Base-by-base conservation (phyloP, 345 rosid genomes). In the Lepidium sativum region DNA sequence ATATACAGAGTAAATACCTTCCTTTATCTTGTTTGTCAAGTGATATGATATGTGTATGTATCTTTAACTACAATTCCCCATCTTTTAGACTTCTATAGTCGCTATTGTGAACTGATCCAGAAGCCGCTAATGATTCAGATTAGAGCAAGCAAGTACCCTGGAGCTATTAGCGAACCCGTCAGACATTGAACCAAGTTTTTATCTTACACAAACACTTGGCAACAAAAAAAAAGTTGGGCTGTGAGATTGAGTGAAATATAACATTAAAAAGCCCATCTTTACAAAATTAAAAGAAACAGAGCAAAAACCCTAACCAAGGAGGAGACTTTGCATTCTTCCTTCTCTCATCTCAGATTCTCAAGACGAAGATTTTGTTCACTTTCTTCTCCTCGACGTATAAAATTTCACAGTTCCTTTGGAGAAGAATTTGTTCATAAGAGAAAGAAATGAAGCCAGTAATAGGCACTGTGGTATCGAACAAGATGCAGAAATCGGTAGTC, bases 401-500 rank as follows among this genome's bases (percentile, higher is more conserved):
- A 31, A 32, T 4, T 53, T 33, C 14, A 44, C 1, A 9, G 1
- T 3, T 43, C 13, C 6, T 17, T 16, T 8, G 8, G 5, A 11
- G 50, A 18, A 9, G 8, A 20, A 29, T 47, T 11, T 0, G 4
- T 54, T 20, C 2, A 55, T 55, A 44, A 21, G 41, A 13, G 12
- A n/a, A 40, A 39, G 3, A 20, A 45, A 75, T 75, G 79, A 75
- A 75, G 54, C 70, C 75, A 21, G 71, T 75, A 4, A 67, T 75
- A 33, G 79, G 76, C 0, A 76, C 75, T 2, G 79, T 76, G 73
- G 79, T 71, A 51, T 76, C 79, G 20, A 71, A 71, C 73, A 76
- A 76, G 65, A 71, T 76, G 79, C 79, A 76, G 56, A 76, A 76
- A 23, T 90, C 97, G 7, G 96, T 90, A 59, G 92, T 85, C 55